Base-by-base conservation (phyloP, 805 yeast genomes). In the Sugiyamaella boreocaroliniensis region DNA sequence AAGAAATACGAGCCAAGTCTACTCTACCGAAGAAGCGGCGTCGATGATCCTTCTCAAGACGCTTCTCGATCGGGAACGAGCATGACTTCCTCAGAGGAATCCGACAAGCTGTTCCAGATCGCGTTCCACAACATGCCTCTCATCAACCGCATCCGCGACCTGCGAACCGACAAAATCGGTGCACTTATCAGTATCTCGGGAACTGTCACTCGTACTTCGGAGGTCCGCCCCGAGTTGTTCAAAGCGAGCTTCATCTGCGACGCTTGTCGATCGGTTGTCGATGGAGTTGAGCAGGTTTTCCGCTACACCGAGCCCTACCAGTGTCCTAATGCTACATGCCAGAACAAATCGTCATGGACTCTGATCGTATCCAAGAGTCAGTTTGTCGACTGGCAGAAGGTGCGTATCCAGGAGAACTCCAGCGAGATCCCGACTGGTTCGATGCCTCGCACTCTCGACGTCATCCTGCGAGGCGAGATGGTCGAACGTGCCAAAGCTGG, bases 401-500 rank as follows among this genome's bases (percentile, higher is more conserved):
- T 89, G 22, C 80, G 97, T 62, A 86, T 92, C 58, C 99, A 92
- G 68, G 99, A 92, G 65, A 93, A 92, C 64, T 83, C 97, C n/a
- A 86, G 77, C 61, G 98, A 92, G 69, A 92, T 92, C 53, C 99
- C 99, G 26, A 89, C 97, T 0, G 99, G 99, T 29, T 89, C 97
- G 2, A 92, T 92, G 99, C 99, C 99, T 22, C 81, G 99, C 68
- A 92, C 97, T 1, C 70, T 92, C 63, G 99, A 92, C 67, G 92
- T 92, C 20, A 86, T 92, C 49, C 71, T 92, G 54, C 77, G 99
- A 62, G 98, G 98, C 49, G 97, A 92, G 60, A 77, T 89, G 50
- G 98, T 93, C 8, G 99, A 92, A 66, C 77, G 89, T 59, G 97
- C 97, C 2, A 93, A 92, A 69, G 97, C 99, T 1, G 99, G 99